Conservation (phyloP, 2,329 filamentous ascomycete genomes). For the Colletotrichum liriopes region DNA sequence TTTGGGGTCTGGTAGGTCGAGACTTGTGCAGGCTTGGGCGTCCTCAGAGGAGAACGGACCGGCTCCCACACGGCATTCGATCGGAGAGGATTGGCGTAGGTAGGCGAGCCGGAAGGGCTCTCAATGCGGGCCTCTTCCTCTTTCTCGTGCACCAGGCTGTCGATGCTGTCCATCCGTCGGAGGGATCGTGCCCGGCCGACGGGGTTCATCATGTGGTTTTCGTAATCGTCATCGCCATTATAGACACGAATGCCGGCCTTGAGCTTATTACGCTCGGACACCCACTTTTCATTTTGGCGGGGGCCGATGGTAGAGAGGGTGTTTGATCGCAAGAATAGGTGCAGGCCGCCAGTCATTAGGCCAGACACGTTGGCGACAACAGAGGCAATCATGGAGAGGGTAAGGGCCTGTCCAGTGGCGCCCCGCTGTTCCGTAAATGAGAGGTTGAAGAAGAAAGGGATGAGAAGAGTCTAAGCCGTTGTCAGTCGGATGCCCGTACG, state of each 20-base stretch:
- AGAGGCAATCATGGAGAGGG: constrained; percentile 74
- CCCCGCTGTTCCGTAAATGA: constrained; percentile 60
- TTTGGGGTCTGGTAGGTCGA: constrained; percentile 44
- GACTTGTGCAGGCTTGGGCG: constrained; percentile 36
- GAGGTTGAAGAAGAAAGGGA: constrained; percentile 76
- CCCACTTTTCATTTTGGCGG: constrained; percentile 58
- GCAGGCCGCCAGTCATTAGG: constrained; percentile 75
- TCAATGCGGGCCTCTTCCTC: constrained; percentile 51
- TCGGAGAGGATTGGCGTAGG: constrained; percentile 49
- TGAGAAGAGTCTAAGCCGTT: constrained; percentile 65
- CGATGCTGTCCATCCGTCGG: constrained; percentile 53
- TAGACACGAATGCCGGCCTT: constrained; percentile 64
- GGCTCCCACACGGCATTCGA: constrained; percentile 51
- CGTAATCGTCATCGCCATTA: constrained; percentile 47
- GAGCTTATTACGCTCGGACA: constrained; percentile 62
- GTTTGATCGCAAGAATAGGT: constrained; percentile 78
- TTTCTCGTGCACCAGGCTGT: constrained; percentile 53
- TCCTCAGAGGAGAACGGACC: constrained; percentile 18
- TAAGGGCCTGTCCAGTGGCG: constrained; percentile 59
- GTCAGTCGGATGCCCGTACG: constrained; percentile 47
- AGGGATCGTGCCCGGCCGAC: constrained; percentile 50
- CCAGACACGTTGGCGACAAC: constrained; percentile 78
- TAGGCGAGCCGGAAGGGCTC: constrained; percentile 45
- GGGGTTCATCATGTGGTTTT: constrained; percentile 55
- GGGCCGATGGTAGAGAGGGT: constrained; percentile 69